A percentile compares a stretch with the other conserved stretches of the same genome.
Conservation (phyloP, 768 basidiomycete genomes). For the Daedaleopsis sinensis region DNA sequence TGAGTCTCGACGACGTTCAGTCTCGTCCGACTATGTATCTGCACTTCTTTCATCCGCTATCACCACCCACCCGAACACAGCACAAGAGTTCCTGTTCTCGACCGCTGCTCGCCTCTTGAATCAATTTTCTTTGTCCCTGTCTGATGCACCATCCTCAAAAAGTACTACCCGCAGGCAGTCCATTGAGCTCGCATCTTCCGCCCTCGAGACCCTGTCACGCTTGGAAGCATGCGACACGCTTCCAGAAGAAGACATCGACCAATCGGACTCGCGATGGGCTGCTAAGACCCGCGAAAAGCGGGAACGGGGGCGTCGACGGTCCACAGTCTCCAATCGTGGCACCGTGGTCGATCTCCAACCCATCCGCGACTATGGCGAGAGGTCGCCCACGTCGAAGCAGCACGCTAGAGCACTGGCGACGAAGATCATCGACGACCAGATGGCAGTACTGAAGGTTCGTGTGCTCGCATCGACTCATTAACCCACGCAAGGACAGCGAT, state of each 20-base stretch:
- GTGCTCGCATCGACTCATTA: too few relatives aligned
- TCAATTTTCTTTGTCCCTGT: slow-evolving; percentile 12
- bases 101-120: neutral
- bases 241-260: neutral
- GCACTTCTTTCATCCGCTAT: neutral
- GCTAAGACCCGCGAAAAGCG: neutral
- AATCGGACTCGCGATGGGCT: neutral
- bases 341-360: slow-evolving; percentile 28
- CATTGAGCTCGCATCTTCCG: neutral
- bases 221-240: neutral
- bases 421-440: slow-evolving; percentile 30
- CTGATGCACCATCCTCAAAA: neutral
- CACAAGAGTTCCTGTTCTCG: slow-evolving; percentile 5
- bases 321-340: slow-evolving; percentile 15
- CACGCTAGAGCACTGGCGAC: slow-evolving; percentile 22
- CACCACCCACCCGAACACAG: neutral
- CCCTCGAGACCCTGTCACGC: neutral
- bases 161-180: neutral
- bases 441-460: slow-evolving; percentile 33
- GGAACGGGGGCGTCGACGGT: slow-evolving; percentile 1
- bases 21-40: neutral
- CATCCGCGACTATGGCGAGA: slow-evolving; percentile 33
- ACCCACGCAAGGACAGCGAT: too few relatives aligned
- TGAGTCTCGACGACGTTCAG: neutral
- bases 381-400: slow-evolving; percentile 28